A percentile compares a stretch with the other conserved stretches of the same genome.
Evolutionary conservation across 1,284 basidiomycete species (phyloP).

Genomic region (Amylostereum areolatum): DNA sequence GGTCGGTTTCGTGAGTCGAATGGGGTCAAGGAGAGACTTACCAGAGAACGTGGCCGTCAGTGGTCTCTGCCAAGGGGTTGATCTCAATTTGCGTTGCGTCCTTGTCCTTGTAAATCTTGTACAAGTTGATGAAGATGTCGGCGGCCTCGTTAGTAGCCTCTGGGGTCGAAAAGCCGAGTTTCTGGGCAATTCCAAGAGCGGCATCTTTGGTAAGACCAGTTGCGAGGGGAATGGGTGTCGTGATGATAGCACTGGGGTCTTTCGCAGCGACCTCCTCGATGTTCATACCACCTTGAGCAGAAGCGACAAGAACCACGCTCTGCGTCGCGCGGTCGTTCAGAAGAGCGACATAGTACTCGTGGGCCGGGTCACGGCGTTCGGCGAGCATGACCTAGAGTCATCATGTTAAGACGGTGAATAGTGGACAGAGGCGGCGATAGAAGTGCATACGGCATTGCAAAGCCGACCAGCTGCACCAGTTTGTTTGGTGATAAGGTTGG

Average conservation of each 20-base stretch:
- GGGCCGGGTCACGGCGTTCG: slow-evolving; percentile 87
- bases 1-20: not conserved
- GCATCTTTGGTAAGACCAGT: slow-evolving; percentile 75
- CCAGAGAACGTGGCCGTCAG: slow-evolving; percentile 93
- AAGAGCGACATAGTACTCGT: slow-evolving; percentile 98
- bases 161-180: slow-evolving; percentile 84
- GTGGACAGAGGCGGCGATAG: not conserved
- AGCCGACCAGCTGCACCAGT: slow-evolving; percentile 89
- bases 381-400: slow-evolving; percentile 87
- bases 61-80: slow-evolving; percentile 96
- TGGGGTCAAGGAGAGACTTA: slow-evolving; percentile 25
- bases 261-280: slow-evolving; percentile 99
- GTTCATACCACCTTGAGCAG: slow-evolving; percentile 94
- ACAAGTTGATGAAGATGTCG: slow-evolving; percentile 91
- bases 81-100: slow-evolving; percentile 99
- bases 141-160: slow-evolving; percentile 80
- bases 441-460: slow-evolving; percentile 81
- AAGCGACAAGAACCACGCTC: slow-evolving; percentile 91
- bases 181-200: slow-evolving; percentile 79
- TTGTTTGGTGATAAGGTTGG: slow-evolving; percentile 98
- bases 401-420: slow-evolving; percentile 8
- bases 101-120: slow-evolving; percentile 98
- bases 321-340: slow-evolving; percentile 92
- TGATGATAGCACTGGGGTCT: slow-evolving; percentile 94
- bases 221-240: slow-evolving; percentile 87